phyloP scores from a whole-genome alignment of 306 rosid species.

The Castanopsis chinensis region DNA sequence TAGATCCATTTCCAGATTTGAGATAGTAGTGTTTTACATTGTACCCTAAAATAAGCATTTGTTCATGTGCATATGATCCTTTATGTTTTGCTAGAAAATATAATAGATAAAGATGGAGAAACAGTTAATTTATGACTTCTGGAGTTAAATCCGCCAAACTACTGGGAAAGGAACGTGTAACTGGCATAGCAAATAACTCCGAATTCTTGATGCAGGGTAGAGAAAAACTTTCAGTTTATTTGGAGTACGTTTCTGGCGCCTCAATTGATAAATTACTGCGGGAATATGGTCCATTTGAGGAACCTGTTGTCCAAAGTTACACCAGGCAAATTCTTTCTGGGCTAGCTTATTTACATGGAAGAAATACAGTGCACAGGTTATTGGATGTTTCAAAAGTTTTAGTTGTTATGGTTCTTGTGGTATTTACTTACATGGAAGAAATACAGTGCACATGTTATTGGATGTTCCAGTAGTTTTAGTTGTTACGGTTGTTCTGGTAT shows the following conservation, averaged over 20 bases:
- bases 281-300: slow-evolving; percentile 84
- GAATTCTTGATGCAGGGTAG: background rate
- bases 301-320: slow-evolving; percentile 87
- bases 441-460: background rate
- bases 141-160: no score
- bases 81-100: no score
- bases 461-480: background rate
- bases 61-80: no score
- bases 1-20: no score
- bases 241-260: background rate
- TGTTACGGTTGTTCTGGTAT: background rate
- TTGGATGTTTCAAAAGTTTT: background rate
- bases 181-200: background rate
- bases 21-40: no score
- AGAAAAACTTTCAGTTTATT: background rate
- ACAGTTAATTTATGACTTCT: background rate
- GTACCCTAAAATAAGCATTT: no score
- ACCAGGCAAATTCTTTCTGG: slow-evolving; percentile 87
- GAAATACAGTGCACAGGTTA: slow-evolving; percentile 93
- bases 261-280: slow-evolving; percentile 47
- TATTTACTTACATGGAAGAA: no score
- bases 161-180: no score
- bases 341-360: slow-evolving; percentile 87
- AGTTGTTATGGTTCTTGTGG: no score
- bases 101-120: no score